Base-by-base conservation (phyloP, 176 grass and related monocot genomes). In the Thalia dealbata region DNA sequence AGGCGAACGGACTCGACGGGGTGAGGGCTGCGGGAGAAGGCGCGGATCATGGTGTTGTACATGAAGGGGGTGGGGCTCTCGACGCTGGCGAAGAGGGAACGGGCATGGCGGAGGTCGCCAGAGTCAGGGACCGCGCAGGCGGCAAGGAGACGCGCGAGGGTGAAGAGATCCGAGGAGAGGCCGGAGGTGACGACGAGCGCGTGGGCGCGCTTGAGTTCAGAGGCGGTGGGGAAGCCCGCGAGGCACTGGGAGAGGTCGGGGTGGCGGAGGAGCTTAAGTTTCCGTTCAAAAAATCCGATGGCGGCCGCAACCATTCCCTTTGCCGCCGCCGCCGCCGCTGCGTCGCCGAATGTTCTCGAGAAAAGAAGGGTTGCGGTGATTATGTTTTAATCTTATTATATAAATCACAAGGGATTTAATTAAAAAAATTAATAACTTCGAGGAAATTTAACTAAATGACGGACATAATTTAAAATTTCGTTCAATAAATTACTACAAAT, bases 191-290 rank as follows among this genome's bases (percentile, higher is more conserved):
- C 25, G 38, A 78, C 51, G 67, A 70, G 38, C 14, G 52, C 76
- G 38, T 80, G 26, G 26, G 44, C 24, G 64, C 73, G 73, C 56
- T 27, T 71, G 45, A 73, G 65, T 50, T 55, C 52, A 35, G 76
- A 60, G 73, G 77, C 11, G 72, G 77, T 66, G 48, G 71, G 11
- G 85, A 85, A 81, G 78, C 82, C 75, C 45, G 80, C 77, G 75
- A 88, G 82, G 75, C 82, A 83, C 45, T 75, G 67, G 55, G 80
- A 81, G 62, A 85, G 32, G 80, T 88, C 77, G 61, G 84, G 52
- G 28, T 67, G 65, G 28, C 72, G 80, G 12, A 30, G 70, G 80
- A 83, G 12, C 24, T 81, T 74, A 19, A 72, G 70, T 64, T 38
- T 68, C 22, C 65, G 61, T 27, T 30, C 50, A 11, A n/a, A 14